Conservation (phyloP, 345 rosid species). For the Jatropha curcas region DNA sequence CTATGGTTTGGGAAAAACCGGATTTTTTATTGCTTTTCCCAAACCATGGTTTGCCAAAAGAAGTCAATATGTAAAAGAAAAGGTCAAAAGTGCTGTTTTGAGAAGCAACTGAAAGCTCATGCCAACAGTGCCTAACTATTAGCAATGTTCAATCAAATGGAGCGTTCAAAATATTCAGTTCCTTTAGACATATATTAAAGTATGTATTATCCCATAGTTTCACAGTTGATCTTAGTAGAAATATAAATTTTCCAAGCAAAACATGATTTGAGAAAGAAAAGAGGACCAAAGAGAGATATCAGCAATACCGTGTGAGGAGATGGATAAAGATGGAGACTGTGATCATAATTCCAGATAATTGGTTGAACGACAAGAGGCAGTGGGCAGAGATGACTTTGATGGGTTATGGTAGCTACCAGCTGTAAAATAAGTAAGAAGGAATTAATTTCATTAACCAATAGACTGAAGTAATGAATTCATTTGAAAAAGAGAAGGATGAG, state of each 20-base stretch:
- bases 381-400: slow-evolving; percentile 95
- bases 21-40: too few relatives aligned
- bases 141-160: not conserved
- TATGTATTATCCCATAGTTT: not conserved
- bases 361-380: slow-evolving; percentile 90
- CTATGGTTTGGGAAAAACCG: too few relatives aligned
- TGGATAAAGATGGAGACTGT: slow-evolving; percentile 85
- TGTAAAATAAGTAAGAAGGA: slow-evolving; percentile 38
- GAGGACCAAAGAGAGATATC: not conserved
- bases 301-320: slow-evolving; percentile 82
- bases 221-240: not conserved
- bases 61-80: too few relatives aligned
- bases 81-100: too few relatives aligned
- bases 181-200: not conserved
- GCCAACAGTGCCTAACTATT: not conserved
- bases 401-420: slow-evolving; percentile 93
- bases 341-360: slow-evolving; percentile 93
- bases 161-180: not conserved
- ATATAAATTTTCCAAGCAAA: not conserved
- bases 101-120: too few relatives aligned
- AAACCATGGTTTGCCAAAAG: too few relatives aligned
- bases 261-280: not conserved
- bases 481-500: not conserved
- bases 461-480: not conserved
- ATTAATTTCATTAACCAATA: slow-evolving; percentile 13